Evolutionary conservation across 2,329 filamentous ascomycete genomes (phyloP).

Genomic region (Teratosphaeriaceae sp.): DNA sequence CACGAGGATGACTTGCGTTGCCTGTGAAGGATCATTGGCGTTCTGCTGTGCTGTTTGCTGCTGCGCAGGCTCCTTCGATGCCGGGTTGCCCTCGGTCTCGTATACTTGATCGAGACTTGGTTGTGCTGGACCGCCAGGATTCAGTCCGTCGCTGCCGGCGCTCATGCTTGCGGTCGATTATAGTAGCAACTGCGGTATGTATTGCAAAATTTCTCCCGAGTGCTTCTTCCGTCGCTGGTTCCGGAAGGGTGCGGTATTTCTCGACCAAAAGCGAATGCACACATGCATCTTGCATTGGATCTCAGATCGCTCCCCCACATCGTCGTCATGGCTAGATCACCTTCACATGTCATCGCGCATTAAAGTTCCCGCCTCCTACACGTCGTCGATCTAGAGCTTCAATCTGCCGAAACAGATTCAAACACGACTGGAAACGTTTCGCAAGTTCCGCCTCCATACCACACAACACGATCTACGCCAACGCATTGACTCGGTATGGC

Average conservation of each 20-base stretch:
- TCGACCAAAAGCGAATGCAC: too few relatives aligned
- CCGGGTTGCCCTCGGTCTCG: constrained; percentile 41
- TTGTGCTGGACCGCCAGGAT: constrained; percentile 38
- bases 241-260: too few relatives aligned
- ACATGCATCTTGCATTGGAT: too few relatives aligned
- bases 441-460: too few relatives aligned
- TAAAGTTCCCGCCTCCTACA: too few relatives aligned
- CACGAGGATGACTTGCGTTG: constrained; percentile 15
- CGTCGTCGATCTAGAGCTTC: too few relatives aligned
- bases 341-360: too few relatives aligned
- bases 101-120: constrained; percentile 40
- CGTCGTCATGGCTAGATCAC: too few relatives aligned
- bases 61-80: constrained; percentile 36
- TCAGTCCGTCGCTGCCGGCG: constrained; percentile 25
- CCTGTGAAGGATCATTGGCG: constrained; percentile 19
- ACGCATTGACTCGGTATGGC: constrained; percentile 35
- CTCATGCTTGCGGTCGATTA: constrained; percentile 5
- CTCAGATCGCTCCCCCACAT: too few relatives aligned
- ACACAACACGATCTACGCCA: constrained; percentile 32
- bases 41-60: constrained; percentile 27
- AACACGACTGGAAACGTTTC: not conserved
- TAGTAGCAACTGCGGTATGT: not conserved
- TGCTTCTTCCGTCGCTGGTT: not conserved
- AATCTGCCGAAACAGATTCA: constrained; percentile 1
- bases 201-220: not conserved